These are phyloP conservation scores for Aspergillus mulundensis DNA, from an alignment of 495 filamentous ascomycete genomes.

Conservation along the genomic window DNA sequence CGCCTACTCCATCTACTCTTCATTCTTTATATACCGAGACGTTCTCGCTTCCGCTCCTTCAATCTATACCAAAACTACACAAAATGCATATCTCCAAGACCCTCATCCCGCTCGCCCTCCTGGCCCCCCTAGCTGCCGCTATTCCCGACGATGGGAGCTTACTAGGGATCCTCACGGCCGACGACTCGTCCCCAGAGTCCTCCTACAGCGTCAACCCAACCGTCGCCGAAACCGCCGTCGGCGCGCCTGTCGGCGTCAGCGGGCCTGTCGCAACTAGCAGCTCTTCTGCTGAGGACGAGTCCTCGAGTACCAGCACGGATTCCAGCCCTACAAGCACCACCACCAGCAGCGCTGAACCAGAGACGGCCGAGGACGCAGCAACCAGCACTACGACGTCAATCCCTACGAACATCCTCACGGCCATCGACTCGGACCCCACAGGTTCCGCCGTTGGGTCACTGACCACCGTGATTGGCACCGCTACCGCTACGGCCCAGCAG, in stretches of 20 bases:
- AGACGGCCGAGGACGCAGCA: neutral
- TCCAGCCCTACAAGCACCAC: neutral
- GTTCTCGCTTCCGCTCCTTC: neutral
- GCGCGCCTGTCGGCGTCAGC: neutral
- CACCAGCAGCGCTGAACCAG: neutral
- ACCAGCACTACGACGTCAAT: neutral
- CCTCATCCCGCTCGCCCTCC: conserved; percentile 21
- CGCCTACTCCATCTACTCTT: neutral
- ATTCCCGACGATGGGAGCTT: conserved; percentile 18
- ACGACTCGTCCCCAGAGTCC: conserved; percentile 14
- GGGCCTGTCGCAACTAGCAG: neutral
- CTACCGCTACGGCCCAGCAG: neutral
- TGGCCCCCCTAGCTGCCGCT: conserved; percentile 26
- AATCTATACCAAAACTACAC: neutral
- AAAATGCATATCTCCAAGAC: conserved; percentile 2
- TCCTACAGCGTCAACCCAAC: conserved; percentile 18
- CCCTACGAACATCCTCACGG: conserved; percentile 7
- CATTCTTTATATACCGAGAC: neutral
- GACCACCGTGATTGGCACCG: neutral
- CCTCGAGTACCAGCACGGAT: neutral
- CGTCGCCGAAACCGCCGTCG: conserved; percentile 14
- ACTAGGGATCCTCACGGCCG: conserved; percentile 26
- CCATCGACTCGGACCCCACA: neutral
- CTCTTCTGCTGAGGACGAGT: neutral
- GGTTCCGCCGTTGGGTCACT: neutral